Percentiles rank a stretch among this genome's conserved stretches.
phyloP scores from a whole-genome alignment of 495 filamentous ascomycete species.

The Neurospora africana region DNA sequence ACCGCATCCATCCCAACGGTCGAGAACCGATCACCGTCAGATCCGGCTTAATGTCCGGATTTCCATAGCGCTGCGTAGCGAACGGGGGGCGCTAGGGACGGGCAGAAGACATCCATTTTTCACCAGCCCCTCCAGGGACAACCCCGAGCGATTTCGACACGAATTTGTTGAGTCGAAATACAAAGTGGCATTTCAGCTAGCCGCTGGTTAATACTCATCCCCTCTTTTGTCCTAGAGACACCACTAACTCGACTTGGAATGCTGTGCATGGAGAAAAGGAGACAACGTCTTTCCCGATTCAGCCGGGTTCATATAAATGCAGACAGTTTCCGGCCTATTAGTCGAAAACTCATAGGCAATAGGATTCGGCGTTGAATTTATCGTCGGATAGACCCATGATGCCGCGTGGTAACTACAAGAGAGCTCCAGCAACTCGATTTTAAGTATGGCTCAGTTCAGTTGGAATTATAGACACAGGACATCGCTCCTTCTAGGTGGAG shows the following conservation, averaged over 20 bases:
- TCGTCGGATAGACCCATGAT: neutral
- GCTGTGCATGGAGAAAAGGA: neutral
- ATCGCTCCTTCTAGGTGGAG: neutral
- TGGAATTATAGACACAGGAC: neutral
- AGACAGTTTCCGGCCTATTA: neutral
- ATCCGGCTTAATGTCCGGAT: neutral
- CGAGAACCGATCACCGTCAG: neutral
- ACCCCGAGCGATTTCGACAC: neutral
- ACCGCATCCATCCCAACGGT: neutral
- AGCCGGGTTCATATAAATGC: neutral
- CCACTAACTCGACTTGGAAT: neutral
- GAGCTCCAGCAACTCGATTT: neutral
- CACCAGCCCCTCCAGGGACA: neutral
- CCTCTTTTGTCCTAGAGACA: neutral
- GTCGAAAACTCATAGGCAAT: neutral
- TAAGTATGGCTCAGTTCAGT: neutral
- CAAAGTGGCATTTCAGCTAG: neutral
- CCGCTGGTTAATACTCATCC: neutral
- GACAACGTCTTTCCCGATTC: neutral
- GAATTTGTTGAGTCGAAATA: neutral
- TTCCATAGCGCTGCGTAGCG: neutral
- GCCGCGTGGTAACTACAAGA: neutral
- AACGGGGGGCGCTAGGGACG: neutral
- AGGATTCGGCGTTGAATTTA: neutral
- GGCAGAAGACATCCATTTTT: neutral